Percentiles rank a stretch among this genome's conserved stretches.
These are phyloP conservation scores for Urochloa ruziziensis DNA, from an alignment of 176 grass and related monocot genomes.

Conservation along the genomic window DNA sequence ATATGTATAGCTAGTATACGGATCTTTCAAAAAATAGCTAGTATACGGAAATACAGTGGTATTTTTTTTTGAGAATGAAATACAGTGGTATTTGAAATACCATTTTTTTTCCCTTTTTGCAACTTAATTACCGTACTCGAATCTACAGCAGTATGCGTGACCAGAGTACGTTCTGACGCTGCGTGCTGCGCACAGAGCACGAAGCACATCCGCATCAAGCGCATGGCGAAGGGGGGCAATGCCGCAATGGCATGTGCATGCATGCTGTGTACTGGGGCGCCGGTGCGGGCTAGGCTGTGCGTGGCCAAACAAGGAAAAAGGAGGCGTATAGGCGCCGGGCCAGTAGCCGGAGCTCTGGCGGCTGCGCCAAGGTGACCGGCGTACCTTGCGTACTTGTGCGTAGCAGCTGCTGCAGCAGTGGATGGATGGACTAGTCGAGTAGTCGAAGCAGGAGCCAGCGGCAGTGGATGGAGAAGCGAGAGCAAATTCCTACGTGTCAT, in stretches of 20 bases:
- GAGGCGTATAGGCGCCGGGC: neutral
- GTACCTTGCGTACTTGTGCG: neutral
- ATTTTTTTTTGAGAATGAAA: no score
- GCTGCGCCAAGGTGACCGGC: neutral
- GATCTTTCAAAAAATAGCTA: no score
- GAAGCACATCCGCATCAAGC: neutral
- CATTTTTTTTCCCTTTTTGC: no score
- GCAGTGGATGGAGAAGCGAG: no score
- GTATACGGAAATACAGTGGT: no score
- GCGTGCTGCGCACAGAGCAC: no score
- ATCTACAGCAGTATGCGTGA: no score
- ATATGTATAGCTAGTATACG: no score
- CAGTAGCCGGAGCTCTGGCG: neutral
- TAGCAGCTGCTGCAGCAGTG: neutral
- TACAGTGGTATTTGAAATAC: no score
- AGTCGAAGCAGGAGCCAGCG: neutral
- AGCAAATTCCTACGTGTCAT: no score
- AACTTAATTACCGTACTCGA: no score
- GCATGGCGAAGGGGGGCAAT: neutral
- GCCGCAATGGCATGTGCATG: neutral
- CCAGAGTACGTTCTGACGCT: no score
- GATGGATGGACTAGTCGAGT: neutral
- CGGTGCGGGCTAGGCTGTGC: neutral
- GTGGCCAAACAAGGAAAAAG: slow-evolving; percentile 50
- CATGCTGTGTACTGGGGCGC: neutral